Evolutionary conservation across 768 basidiomycete species (phyloP).

Genomic region (Lactifluus volemus): DNA sequence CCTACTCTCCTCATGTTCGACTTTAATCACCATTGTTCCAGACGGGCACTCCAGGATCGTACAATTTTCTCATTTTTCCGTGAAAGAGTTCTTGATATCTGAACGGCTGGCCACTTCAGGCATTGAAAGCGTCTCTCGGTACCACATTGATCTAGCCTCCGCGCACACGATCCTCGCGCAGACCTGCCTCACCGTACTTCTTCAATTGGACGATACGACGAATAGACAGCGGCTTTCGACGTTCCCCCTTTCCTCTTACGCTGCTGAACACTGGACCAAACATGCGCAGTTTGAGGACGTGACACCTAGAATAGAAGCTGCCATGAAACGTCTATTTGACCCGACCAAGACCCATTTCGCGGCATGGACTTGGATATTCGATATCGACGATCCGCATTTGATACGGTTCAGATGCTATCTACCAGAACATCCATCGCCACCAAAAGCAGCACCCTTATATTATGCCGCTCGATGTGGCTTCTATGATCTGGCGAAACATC

Average conservation of each 20-base stretch:
- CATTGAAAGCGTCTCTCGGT: background rate
- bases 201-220: background rate
- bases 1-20: background rate
- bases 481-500: background rate
- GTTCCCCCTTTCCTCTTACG: too few relatives aligned
- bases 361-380: too few relatives aligned
- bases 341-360: too few relatives aligned
- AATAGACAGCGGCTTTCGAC: too few relatives aligned
- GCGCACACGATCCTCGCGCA: background rate
- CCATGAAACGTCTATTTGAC: too few relatives aligned
- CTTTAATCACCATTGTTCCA: background rate
- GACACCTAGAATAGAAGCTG: too few relatives aligned
- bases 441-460: background rate
- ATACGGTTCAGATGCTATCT: too few relatives aligned
- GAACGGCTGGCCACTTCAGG: background rate
- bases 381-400: too few relatives aligned
- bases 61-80: background rate
- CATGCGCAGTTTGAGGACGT: too few relatives aligned
- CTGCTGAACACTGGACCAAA: background rate
- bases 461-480: background rate
- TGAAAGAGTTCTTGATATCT: background rate
- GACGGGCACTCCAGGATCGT: background rate
- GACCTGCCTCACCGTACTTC: background rate
- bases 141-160: background rate
- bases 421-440: background rate